A percentile compares a stretch with the other conserved stretches of the same genome.
Conservation (phyloP, 768 basidiomycete genomes). For the Russula sp. region DNA sequence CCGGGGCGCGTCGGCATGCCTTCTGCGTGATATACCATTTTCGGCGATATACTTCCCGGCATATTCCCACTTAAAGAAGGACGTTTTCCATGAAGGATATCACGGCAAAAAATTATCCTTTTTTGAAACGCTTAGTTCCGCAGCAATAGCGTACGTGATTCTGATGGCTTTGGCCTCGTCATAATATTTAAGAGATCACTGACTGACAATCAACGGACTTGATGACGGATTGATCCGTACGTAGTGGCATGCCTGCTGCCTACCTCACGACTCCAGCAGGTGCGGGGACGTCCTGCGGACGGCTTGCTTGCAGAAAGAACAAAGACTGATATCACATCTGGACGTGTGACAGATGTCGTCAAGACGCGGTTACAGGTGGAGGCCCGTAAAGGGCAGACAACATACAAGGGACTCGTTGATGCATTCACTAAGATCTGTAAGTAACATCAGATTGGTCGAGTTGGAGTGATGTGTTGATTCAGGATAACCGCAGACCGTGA, state of each 20-base stretch:
- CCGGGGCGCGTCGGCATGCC: slow-evolving; percentile 86
- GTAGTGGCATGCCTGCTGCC: slow-evolving; percentile 95
- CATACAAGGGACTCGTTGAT: slow-evolving; percentile 85
- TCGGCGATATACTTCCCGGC: slow-evolving; percentile 89
- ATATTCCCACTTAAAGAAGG: slow-evolving; percentile 86
- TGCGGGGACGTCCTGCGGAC: slow-evolving; percentile 27
- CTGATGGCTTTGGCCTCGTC: background rate
- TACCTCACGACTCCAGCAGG: slow-evolving; percentile 90
- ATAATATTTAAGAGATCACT: slow-evolving; percentile 3
- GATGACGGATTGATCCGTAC: slow-evolving; percentile 24
- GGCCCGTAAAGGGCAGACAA: slow-evolving; percentile 81
- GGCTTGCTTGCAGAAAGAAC: slow-evolving; percentile 1
- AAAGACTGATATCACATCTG: slow-evolving; percentile 10
- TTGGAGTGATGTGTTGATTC: background rate
- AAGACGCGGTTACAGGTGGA: slow-evolving; percentile 96
- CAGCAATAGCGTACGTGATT: slow-evolving; percentile 67
- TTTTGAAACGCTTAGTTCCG: slow-evolving; percentile 78
- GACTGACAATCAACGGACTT: slow-evolving; percentile 5
- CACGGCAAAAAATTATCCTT: slow-evolving; percentile 91
- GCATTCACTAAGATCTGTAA: slow-evolving; percentile 86
- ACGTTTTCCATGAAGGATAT: slow-evolving; percentile 92
- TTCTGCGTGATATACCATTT: slow-evolving; percentile 94
- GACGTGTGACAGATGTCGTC: slow-evolving; percentile 66
- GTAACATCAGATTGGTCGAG: slow-evolving; percentile 24
- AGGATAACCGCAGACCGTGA: slow-evolving; percentile 54